phyloP scores from a whole-genome alignment of 1,284 basidiomycete genomes.

The Exobasidium cylindrosporum region DNA sequence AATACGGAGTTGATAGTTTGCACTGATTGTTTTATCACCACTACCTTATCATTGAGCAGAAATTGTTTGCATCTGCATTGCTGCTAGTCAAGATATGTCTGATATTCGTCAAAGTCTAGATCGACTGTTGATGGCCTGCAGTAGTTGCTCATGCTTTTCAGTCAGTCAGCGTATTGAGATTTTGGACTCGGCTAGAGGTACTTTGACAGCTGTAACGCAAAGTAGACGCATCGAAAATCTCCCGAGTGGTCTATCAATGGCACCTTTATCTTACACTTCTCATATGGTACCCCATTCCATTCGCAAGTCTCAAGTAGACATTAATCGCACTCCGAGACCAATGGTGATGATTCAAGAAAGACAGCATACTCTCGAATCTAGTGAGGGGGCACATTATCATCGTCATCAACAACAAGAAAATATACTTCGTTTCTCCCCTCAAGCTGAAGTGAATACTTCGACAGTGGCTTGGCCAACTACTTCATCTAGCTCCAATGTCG shows the following conservation, averaged over 20 bases:
- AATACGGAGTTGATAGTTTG: not conserved
- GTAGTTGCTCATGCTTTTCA: constrained; percentile 6
- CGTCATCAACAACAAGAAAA: not conserved
- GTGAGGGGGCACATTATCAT: not conserved
- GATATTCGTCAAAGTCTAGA: not conserved
- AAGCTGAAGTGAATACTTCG: not conserved
- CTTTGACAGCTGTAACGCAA: not conserved
- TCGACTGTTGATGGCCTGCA: constrained; percentile 10
- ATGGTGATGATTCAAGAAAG: not conserved
- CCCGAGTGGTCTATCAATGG: not conserved
- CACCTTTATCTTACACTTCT: not conserved
- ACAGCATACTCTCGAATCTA: not conserved
- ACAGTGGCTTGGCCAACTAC: not conserved
- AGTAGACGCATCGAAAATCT: no score
- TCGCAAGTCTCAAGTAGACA: not conserved
- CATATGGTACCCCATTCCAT: not conserved
- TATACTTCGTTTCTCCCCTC: not conserved
- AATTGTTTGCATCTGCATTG: constrained; percentile 7
- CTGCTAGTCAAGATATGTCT: not conserved
- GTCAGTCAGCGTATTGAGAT: constrained; percentile 10
- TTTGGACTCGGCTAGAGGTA: not conserved
- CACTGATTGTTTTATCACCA: not conserved
- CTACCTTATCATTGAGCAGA: not conserved
- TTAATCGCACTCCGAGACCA: not conserved
- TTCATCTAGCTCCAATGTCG: not conserved